phyloP scores from a whole-genome alignment of 352 stramenopile species.

The Globisporangium apiculatum region DNA sequence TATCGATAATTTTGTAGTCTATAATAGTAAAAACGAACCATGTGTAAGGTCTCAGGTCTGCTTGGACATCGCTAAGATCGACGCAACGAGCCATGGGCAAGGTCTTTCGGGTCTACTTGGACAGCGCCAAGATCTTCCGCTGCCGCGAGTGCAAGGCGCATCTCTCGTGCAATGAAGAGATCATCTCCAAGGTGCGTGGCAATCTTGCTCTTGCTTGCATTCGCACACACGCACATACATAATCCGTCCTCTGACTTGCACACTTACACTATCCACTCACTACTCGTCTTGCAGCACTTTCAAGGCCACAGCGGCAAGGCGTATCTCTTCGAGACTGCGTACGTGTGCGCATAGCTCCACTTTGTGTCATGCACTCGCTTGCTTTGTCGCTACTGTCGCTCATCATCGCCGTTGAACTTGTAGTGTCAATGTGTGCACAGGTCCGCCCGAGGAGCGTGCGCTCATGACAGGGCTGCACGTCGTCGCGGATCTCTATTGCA shows the following conservation, averaged over 20 bases:
- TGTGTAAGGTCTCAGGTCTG: conserved; percentile 84
- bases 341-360: neutral
- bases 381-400: too few relatives aligned
- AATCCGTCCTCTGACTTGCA: neutral
- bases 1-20: too few relatives aligned
- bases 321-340: conserved; percentile 91
- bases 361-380: too few relatives aligned
- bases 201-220: neutral
- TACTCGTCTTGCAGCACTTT: conserved; percentile 45
- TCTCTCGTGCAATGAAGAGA: conserved; percentile 88
- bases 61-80: conserved; percentile 81
- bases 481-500: conserved; percentile 93
- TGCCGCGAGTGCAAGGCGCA: conserved; percentile 90
- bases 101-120: conserved; percentile 89
- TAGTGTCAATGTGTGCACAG: conserved; percentile 85
- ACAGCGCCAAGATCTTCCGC: conserved; percentile 86
- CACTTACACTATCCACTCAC: neutral
- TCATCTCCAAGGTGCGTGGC: conserved; percentile 88
- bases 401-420: neutral
- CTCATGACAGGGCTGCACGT: conserved; percentile 93
- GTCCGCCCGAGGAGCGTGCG: conserved; percentile 83
- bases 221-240: neutral
- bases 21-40: conserved; percentile 10
- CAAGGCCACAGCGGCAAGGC: conserved; percentile 82
- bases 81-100: conserved; percentile 40